Percentiles rank a stretch among this genome's conserved stretches.
These are phyloP conservation scores for Ophiocordyceps camponoti-floridani DNA, from an alignment of 2,329 filamentous ascomycete species.

Conservation along the genomic window DNA sequence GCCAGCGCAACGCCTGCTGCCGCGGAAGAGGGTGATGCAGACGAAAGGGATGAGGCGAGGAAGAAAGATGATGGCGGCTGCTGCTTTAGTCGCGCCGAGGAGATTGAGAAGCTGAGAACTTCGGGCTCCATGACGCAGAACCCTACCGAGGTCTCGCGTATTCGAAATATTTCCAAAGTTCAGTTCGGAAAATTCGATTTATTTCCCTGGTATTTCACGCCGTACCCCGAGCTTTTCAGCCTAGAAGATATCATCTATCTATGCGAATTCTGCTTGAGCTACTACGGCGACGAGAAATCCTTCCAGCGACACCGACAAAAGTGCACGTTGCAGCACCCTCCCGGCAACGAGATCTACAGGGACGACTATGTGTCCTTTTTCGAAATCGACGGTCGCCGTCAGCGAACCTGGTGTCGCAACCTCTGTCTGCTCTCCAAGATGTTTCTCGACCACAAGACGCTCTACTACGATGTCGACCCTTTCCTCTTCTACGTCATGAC, in stretches of 20 bases:
- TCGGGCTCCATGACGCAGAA: slow-evolving; percentile 98
- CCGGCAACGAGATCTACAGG: slow-evolving; percentile 95
- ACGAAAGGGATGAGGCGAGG: slow-evolving; percentile 27
- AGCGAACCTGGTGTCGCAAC: slow-evolving; percentile 93
- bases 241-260: slow-evolving; percentile 86
- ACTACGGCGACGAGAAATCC: slow-evolving; percentile 67
- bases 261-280: slow-evolving; percentile 90
- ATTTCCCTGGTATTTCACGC: slow-evolving; percentile 98
- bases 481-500: slow-evolving; percentile 99
- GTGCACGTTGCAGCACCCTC: slow-evolving; percentile 80
- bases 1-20: slow-evolving; percentile 24
- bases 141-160: slow-evolving; percentile 86
- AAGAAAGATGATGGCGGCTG: slow-evolving; percentile 30
- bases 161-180: slow-evolving; percentile 83
- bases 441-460: slow-evolving; percentile 92
- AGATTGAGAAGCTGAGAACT: slow-evolving; percentile 90
- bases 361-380: slow-evolving; percentile 91
- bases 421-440: slow-evolving; percentile 88
- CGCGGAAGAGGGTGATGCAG: slow-evolving; percentile 34
- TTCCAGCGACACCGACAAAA: slow-evolving; percentile 78
- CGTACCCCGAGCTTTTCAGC: slow-evolving; percentile 78
- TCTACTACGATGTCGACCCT: slow-evolving; percentile 98
- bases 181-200: slow-evolving; percentile 88
- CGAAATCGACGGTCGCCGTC: slow-evolving; percentile 86
- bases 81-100: slow-evolving; percentile 63